Conservation (phyloP, 2,329 filamentous ascomycete genomes). For the Diaporthe citri region DNA sequence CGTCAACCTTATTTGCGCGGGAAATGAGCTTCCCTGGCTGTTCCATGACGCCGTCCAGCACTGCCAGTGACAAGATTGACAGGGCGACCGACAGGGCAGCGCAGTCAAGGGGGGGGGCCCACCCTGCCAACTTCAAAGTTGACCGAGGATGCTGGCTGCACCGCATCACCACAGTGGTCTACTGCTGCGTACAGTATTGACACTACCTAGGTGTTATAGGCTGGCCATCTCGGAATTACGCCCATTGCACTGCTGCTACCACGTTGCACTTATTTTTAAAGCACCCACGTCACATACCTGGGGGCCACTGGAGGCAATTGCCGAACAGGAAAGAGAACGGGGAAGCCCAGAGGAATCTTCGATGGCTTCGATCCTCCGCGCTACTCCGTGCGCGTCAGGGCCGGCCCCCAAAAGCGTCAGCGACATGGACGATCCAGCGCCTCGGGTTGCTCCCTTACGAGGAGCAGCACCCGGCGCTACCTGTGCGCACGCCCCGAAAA, state of each 20-base stretch:
- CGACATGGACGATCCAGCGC: slow-evolving; percentile 32
- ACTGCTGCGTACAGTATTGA: background rate
- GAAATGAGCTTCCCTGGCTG: slow-evolving; percentile 22
- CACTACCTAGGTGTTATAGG: background rate
- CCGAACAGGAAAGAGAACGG: background rate
- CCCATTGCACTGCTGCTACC: slow-evolving; percentile 9
- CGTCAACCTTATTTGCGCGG: slow-evolving; percentile 27
- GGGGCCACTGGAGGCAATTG: background rate
- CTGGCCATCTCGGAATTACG: slow-evolving; percentile 7
- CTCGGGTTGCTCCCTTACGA: background rate
- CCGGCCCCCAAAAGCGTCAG: background rate
- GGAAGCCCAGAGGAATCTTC: slow-evolving; percentile 7
- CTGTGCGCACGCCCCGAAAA: background rate
- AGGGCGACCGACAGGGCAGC: background rate
- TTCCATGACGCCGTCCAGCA: slow-evolving; percentile 10
- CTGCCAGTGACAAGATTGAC: slow-evolving; percentile 27
- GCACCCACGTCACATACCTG: background rate
- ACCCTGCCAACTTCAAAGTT: slow-evolving; percentile 12
- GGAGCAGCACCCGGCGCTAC: background rate
- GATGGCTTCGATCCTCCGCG: slow-evolving; percentile 19
- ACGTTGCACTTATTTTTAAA: slow-evolving; percentile 20
- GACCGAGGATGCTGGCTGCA: background rate
- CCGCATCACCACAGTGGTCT: background rate
- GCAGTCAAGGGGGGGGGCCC: background rate
- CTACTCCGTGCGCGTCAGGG: background rate